Conservation (phyloP, 192 early-diverging fungal genomes). For the Spizellomyces sp. region DNA sequence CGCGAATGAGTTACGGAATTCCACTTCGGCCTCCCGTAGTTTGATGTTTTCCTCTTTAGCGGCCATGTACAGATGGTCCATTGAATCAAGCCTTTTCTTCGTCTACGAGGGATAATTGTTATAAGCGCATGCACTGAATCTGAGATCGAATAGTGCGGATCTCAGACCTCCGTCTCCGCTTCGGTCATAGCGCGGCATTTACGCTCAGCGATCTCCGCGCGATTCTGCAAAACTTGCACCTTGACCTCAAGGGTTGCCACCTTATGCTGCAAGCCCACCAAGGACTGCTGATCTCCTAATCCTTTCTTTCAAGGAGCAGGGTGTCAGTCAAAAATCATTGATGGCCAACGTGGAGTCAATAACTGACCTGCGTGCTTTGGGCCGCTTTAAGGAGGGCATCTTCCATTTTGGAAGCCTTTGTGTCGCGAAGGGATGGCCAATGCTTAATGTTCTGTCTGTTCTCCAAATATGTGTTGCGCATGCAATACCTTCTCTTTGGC, state of each 20-base stretch:
- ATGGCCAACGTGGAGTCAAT: too few species aligned
- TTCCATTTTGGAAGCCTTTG: slow-evolving; percentile 13
- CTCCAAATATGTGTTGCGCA: background rate
- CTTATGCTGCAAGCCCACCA: slow-evolving; percentile 12
- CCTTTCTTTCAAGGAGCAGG: background rate
- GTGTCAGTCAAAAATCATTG: too few species aligned
- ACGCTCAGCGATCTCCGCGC: slow-evolving; percentile 46
- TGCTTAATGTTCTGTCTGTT: too few species aligned
- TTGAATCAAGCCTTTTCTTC: slow-evolving; percentile 25
- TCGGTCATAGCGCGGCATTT: slow-evolving; percentile 29
- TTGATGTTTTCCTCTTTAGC: slow-evolving; percentile 37
- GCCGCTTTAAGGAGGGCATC: background rate
- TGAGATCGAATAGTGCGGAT: slow-evolving; percentile 11
- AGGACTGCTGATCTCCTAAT: background rate
- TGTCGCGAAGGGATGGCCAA: too few species aligned
- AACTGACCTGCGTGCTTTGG: too few species aligned
- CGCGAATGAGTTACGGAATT: slow-evolving; percentile 34
- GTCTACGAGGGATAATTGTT: background rate
- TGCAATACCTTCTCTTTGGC: slow-evolving; percentile 5
- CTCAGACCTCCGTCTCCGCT: slow-evolving; percentile 28
- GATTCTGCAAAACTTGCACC: slow-evolving; percentile 41
- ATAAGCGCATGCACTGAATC: background rate
- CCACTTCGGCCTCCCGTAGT: slow-evolving; percentile 37
- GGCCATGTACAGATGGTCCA: slow-evolving; percentile 47
- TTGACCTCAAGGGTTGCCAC: slow-evolving; percentile 35